Evolutionary conservation across 805 yeast species (phyloP), one percentile per base, ranked within the genome.

Genomic region (Ogataea minuta): DNA sequence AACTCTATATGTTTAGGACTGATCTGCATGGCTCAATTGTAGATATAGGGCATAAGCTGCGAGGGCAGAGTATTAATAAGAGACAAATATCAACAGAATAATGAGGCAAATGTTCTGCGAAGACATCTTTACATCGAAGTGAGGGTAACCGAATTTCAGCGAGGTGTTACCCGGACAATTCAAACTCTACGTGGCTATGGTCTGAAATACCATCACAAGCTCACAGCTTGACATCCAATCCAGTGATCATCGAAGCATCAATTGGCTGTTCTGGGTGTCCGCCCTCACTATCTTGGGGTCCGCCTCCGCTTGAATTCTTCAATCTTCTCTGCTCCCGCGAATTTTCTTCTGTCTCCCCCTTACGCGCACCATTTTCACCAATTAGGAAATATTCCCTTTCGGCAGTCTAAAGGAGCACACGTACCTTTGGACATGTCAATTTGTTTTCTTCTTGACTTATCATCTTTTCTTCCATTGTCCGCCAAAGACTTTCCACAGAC

Each of bases 1-100:
- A 83, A 88, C 63, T 83, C 90, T 65, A 88, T 72, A 42, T 72
- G 69, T 48, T 71, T 74, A 45, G 95, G 95, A 37, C 76, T 67
- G 50, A 88, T 81, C 62, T 81, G 84, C 80, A 87, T 81, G 52
- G 44, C 68, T 32, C 24, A 30, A 35, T 8, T 39, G 9, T 28
- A 3, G 29, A 11, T 28, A 24, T 16, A 16, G 27, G 20, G 30
- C 42, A 31, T 30, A 34, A 12, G 35, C 23, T 33, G 29, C 37
- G 29, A 34, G 36, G 36, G 35, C 39, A 25, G 32, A 31, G 31
- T 25, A 23, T 14, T n/a, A 28, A 36, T 37, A 28, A 24, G 32
- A 23, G 33, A 17, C 23, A 32, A 39, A 39, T 29, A 39, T 39
- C 43, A 39, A 39, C 38, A 39, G 36, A 37, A 31, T 37, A 37